These are phyloP conservation scores for Monosporascus cannonballus DNA, from an alignment of 2,329 filamentous ascomycete species.

Conservation along the genomic window DNA sequence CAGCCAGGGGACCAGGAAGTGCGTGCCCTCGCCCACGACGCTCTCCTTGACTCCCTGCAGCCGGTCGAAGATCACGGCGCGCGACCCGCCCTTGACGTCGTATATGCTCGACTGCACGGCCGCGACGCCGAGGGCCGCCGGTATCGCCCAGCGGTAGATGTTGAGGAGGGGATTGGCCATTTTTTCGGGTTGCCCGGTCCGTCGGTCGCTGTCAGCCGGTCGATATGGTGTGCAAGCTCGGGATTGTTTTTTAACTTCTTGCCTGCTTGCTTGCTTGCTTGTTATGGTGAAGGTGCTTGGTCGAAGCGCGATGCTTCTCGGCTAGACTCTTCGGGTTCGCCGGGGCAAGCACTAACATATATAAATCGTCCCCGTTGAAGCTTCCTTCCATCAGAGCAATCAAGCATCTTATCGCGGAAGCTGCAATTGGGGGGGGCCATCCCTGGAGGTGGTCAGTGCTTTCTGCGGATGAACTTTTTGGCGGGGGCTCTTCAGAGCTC, in stretches of 20 bases:
- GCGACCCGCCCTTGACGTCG: slow-evolving; percentile 91
- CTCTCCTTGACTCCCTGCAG: slow-evolving; percentile 85
- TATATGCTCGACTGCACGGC: slow-evolving; percentile 78
- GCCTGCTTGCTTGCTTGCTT: too few relatives aligned
- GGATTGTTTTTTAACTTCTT: too few relatives aligned
- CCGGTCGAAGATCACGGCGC: slow-evolving; percentile 97
- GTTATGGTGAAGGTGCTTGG: too few relatives aligned
- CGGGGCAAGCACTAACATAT: not conserved
- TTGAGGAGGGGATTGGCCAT: slow-evolving; percentile 55
- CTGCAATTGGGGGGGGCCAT: not conserved
- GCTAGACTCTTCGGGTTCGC: too few relatives aligned
- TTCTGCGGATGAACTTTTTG: slow-evolving; percentile 8
- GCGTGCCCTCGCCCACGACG: slow-evolving; percentile 92
- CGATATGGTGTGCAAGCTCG: too few relatives aligned
- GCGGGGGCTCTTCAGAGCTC: slow-evolving; percentile 1
- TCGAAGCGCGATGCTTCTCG: too few relatives aligned
- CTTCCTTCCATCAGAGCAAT: not conserved
- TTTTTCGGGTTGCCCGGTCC: too few relatives aligned
- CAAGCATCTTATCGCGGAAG: not conserved
- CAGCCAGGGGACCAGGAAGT: slow-evolving; percentile 93
- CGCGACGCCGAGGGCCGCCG: slow-evolving; percentile 61
- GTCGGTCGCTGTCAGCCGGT: too few relatives aligned
- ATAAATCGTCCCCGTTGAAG: not conserved
- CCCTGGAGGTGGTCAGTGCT: slow-evolving; percentile 1
- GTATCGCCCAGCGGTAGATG: slow-evolving; percentile 66